Base-by-base conservation (phyloP, 495 filamentous ascomycete genomes). In the Polyplosphaeria fusca region DNA sequence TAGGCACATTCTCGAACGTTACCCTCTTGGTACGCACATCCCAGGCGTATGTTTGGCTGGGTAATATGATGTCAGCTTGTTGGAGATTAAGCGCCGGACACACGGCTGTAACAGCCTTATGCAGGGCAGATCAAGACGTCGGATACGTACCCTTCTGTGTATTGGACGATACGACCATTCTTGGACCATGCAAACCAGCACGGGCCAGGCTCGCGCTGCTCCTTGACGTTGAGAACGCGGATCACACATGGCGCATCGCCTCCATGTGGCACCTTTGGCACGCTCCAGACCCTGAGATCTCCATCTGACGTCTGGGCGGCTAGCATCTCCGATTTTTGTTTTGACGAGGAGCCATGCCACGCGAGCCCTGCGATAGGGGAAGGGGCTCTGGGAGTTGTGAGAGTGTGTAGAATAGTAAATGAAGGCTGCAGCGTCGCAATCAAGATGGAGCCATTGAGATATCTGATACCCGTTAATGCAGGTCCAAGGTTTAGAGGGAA, bases 111-210 rank as follows among this genome's bases (percentile, higher is more conserved):
- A 47, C 42, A 42, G 25, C 52, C 47, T 27, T 59, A 63, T 63
- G 55, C 61, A 56, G 47, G 53, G 49, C 16, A 42, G 48, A 27
- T 30, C 19, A 48, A 64, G 55, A 67, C 52, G 24, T 40, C 41
- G 51, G 55, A 52, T 24, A 58, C 89, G 76, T 73, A 96, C 92
- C 88, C 83, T 72, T 96, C 90, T 5, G 90, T 82, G 73, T 83
- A 92, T 73, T 99, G 93, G 46, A 99, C 79, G 58, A 99, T 90
- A 61, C 88, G 85, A 24, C 93, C 93, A 74, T 95, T 96, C 74
- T 95, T 97, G 2, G 94, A 97, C 93, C 93, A 99, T 22, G 82
- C 87, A 78, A 95, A 88, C 92, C 92, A 99, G 69, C 95, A 95
- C 18, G 86, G 88, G 9, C 90, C 90, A 12, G 83, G 72, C 26